Base-by-base conservation (phyloP, 805 yeast species). In the Starmera quercuum region DNA sequence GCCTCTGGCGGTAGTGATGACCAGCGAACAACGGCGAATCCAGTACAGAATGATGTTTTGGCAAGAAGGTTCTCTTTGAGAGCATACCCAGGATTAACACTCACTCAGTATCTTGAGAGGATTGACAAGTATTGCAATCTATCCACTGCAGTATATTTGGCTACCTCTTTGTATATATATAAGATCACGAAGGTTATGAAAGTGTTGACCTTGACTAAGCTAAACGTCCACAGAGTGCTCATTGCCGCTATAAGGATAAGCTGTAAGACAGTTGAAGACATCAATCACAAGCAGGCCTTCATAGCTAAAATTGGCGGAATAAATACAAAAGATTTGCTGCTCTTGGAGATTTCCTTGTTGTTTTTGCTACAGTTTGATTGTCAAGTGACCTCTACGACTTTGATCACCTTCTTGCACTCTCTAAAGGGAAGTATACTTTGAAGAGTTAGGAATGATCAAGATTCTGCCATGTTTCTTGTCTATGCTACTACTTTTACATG, bases 341-440 rank as follows among this genome's bases (percentile, higher is more conserved):
- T 61, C 19, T 52, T 75, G 29, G 82, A 75, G 44, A 63, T 73
- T 15, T 65, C 75, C 1, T 55, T 74, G 26, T 50, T 75, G 36
- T 70, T 68, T 42, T 46, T 73, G 30, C 39, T 69, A 32, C 68
- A 72, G 45, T 75, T 72, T 48, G 66, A 70, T 31, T 51, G 75
- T 36, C 64, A 62, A 29, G 66, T 69, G 7, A 68, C 68, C 36
- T 54, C 55, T 26, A 39, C 38, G 2, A 34, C 48, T 5, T 51
- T 69, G 15, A 21, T 19, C 1, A 11, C 20, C 1, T 26, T 38
- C 4, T 12, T 44, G 2, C 23, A 20, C 11, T 30, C 9, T 13
- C 41, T 4, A 30, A 33, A 22, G 21, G 15, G 5, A 17, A 34
- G 14, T 19, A 33, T 25, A 25, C 26, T 12, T 12, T 6, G 13